Evolutionary conservation across 1,284 basidiomycete species (phyloP), one percentile per base, ranked within the genome.

Genomic region (Pterulicium gracile): DNA sequence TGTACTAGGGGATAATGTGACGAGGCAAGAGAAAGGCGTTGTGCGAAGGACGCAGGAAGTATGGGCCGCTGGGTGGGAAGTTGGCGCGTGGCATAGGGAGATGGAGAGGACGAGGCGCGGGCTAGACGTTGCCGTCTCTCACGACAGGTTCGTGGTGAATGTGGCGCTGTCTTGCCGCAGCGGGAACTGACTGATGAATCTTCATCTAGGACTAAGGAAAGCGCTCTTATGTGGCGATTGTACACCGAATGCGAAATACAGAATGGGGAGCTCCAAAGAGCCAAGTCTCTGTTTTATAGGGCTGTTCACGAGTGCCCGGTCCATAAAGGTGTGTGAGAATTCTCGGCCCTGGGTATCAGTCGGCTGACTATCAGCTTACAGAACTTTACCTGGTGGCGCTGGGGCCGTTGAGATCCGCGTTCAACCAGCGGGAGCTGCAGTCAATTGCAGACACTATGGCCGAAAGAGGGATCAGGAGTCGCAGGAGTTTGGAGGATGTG

Each of bases 311-410:
- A 88, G 57, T 91, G 88, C 58, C 87, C 88, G 0, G 67, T 88
- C 49, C 70, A 70, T 13, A 92, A 92, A 73, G 85, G 89, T 87
- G 49, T 46, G 57, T 47, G 10, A 32, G 34, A 42, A 27, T 35
- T 34, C 39, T 21, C 20, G 14, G 40, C 42, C 32, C 4, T 48
- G n/a, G 32, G 46, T 18, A 36, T 61, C 54, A 27, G 12, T 20
- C 45, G 24, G 2, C 15, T 24, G n/a, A 44, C 24, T 42, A 49
- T 3, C 23, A 10, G 21, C 22, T 45, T 44, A 48, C 61, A 95
- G 92, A 83, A 32, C 64, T 96, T 44, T 94, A 95, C 70, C 68
- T 97, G 47, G 58, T 92, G 17, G 88, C 91, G 3, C 96, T 95
- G 63, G 77, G 79, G 3, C 70, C 77, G 0, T 65, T 96, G 35